These are phyloP conservation scores for Tricholoma matsutake DNA, from an alignment of 768 basidiomycete genomes.

Conservation along the genomic window DNA sequence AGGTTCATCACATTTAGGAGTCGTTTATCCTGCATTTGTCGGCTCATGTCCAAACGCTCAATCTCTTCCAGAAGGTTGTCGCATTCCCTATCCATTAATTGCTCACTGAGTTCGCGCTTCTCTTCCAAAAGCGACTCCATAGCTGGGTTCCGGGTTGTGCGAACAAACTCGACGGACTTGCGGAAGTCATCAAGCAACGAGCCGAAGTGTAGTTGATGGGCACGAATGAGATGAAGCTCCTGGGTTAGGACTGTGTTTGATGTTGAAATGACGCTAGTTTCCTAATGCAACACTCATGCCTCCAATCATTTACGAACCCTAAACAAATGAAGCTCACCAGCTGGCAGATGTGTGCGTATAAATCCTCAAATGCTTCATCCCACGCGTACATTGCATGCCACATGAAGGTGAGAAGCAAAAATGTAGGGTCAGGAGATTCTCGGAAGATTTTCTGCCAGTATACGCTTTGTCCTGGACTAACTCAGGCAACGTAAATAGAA, in stretches of 20 bases:
- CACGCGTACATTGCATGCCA: constrained; percentile 27
- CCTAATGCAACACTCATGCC: constrained; percentile 25
- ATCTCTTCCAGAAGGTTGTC: constrained; percentile 49
- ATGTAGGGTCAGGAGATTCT: constrained; percentile 21
- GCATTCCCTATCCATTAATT: constrained; percentile 45
- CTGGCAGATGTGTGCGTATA: constrained; percentile 24
- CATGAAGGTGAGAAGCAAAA: constrained; percentile 22
- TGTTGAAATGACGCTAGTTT: constrained; percentile 41
- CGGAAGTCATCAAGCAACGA: constrained; percentile 45
- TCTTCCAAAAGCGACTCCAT: constrained; percentile 35
- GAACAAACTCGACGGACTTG: constrained; percentile 44
- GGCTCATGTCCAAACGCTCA: constrained; percentile 37
- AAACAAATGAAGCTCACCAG: constrained; percentile 11
- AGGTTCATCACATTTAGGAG: constrained; percentile 52
- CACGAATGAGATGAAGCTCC: constrained; percentile 49
- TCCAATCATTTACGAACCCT: not conserved
- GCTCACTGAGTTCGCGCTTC: constrained; percentile 26
- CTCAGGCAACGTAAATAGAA: not conserved
- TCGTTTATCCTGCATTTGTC: constrained; percentile 46
- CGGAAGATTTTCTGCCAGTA: constrained; percentile 26
- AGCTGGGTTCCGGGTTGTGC: constrained; percentile 44
- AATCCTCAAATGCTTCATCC: constrained; percentile 24
- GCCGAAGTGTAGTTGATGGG: constrained; percentile 48
- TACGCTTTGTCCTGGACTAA: constrained; percentile 18
- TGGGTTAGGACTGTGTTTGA: constrained; percentile 42